Percentiles rank a stretch among this genome's conserved stretches.
Conservation (phyloP, 2,329 filamentous ascomycete genomes). For the Lachnellula hyalina region DNA sequence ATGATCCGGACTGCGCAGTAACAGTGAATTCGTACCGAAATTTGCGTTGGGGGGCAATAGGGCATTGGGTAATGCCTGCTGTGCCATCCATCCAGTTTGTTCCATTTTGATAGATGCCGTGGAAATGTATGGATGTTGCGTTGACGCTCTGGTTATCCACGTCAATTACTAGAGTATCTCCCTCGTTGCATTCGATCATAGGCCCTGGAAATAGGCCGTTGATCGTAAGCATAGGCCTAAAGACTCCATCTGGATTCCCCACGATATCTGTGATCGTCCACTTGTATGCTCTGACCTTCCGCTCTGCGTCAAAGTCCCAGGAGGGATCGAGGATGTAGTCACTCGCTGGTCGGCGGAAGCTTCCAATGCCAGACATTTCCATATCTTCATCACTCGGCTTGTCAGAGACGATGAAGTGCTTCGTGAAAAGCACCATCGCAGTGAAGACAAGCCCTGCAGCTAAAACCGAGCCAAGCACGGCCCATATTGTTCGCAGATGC, state of each 20-base stretch:
- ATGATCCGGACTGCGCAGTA: constrained; percentile 42
- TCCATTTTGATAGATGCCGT: constrained; percentile 72
- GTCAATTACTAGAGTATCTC: constrained; percentile 65
- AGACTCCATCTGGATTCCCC: constrained; percentile 56
- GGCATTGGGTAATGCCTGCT: constrained; percentile 55
- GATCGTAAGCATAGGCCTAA: constrained; percentile 59
- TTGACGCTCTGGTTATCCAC: constrained; percentile 63
- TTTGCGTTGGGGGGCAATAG: constrained; percentile 55
- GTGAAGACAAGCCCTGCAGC: constrained; percentile 17
- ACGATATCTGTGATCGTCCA: constrained; percentile 56
- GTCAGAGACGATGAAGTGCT: constrained; percentile 19
- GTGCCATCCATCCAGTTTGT: constrained; percentile 72
- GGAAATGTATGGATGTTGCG: constrained; percentile 64
- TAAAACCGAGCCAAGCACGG: constrained; percentile 20
- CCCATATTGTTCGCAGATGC: constrained; percentile 29
- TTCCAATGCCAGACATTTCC: constrained; percentile 11
- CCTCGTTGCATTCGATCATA: constrained; percentile 66
- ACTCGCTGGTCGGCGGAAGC: constrained; percentile 31
- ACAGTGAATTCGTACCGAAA: constrained; percentile 66
- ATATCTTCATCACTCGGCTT: constrained; percentile 5
- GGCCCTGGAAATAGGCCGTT: constrained; percentile 73
- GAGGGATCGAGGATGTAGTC: constrained; percentile 52
- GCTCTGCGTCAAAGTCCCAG: constrained; percentile 50
- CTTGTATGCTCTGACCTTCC: constrained; percentile 49
- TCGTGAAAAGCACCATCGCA: constrained; percentile 21